Conservation (phyloP, 2,329 filamentous ascomycete species). For the Xenoacremonium recifei region DNA sequence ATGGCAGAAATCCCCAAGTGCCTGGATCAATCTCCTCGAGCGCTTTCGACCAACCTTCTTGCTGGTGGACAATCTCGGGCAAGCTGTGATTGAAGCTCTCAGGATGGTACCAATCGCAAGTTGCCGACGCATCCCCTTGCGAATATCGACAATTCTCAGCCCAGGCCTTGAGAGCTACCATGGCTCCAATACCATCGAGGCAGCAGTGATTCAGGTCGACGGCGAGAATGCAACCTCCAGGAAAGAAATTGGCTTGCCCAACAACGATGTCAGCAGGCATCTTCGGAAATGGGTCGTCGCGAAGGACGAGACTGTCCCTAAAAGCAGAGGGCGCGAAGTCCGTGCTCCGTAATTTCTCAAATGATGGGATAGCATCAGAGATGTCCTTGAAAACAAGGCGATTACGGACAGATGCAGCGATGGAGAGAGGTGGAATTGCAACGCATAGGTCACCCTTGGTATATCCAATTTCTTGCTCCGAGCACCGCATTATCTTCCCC, state of each 20-base stretch:
- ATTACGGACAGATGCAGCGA: slow-evolving; percentile 6
- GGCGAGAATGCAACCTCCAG: slow-evolving; percentile 29
- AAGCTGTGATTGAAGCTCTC: slow-evolving; percentile 31
- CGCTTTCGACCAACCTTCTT: slow-evolving; percentile 19
- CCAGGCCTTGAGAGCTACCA: slow-evolving; percentile 28
- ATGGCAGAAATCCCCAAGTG: slow-evolving; percentile 26
- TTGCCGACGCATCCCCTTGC: slow-evolving; percentile 22
- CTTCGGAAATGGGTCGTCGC: slow-evolving; percentile 19
- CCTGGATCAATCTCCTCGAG: slow-evolving; percentile 23
- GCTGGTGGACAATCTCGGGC: slow-evolving; percentile 26
- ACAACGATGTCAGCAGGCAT: slow-evolving; percentile 28
- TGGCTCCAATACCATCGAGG: slow-evolving; percentile 28
- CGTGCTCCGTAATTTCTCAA: slow-evolving; percentile 19
- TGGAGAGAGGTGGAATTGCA: slow-evolving; percentile 15
- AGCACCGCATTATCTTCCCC: slow-evolving; percentile 33
- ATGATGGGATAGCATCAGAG: slow-evolving; percentile 23
- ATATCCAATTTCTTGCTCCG: slow-evolving; percentile 25
- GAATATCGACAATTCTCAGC: slow-evolving; percentile 29
- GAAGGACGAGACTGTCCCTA: slow-evolving; percentile 24
- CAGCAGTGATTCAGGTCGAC: slow-evolving; percentile 24
- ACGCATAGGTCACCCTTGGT: slow-evolving; percentile 20
- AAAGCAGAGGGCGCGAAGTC: slow-evolving; percentile 28
- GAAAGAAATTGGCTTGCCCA: slow-evolving; percentile 31
- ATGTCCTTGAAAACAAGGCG: slow-evolving; percentile 26
- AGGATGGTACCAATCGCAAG: slow-evolving; percentile 25